Evolutionary conservation across 345 rosid genomes (phyloP).

Genomic region (Eutrema japonicum): DNA sequence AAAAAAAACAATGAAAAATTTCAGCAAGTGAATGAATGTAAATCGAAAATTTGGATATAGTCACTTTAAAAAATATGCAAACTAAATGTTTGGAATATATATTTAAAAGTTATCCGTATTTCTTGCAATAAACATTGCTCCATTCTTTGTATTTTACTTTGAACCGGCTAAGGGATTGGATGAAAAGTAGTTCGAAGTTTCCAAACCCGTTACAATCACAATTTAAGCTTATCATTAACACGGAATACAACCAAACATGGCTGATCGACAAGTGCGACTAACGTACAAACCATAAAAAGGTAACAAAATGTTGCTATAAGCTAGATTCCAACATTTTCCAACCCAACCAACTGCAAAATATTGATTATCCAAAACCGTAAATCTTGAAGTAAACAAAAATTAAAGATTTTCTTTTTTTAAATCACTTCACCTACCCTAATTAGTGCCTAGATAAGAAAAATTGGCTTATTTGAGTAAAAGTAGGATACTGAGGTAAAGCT

Average conservation of each 20-base stretch:
- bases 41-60: background rate
- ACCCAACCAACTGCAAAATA: background rate
- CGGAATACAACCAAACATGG: too few relatives aligned
- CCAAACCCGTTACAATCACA: too few relatives aligned
- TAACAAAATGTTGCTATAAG: background rate
- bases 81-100: background rate
- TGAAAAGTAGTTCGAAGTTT: too few relatives aligned
- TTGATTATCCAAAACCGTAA: background rate
- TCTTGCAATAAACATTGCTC: background rate
- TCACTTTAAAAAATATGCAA: background rate
- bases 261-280: too few relatives aligned
- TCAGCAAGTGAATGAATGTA: background rate
- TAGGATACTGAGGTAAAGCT: background rate
- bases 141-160: background rate
- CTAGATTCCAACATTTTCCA: background rate
- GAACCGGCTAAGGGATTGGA: background rate
- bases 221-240: too few relatives aligned
- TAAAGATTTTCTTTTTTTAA: too few relatives aligned
- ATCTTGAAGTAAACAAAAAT: background rate
- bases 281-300: too few relatives aligned
- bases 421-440: background rate
- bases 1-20: background rate
- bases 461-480: constrained; percentile 8
- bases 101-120: too few relatives aligned
- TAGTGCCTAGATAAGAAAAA: background rate